Evolutionary conservation across 2,329 filamentous ascomycete species (phyloP).

Genomic region (Bisporella sp.): DNA sequence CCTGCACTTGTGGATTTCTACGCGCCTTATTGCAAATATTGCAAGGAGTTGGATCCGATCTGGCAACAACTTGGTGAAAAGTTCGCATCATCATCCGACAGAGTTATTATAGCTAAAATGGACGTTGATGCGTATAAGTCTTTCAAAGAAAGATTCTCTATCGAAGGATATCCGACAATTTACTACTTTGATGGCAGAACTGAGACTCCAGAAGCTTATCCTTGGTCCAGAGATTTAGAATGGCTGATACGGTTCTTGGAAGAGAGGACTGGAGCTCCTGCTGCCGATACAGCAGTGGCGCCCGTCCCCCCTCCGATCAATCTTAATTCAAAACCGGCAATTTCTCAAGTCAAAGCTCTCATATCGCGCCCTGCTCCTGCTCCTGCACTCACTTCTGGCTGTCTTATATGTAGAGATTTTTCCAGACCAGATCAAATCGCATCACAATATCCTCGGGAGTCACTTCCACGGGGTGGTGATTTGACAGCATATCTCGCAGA

Average conservation of each 20-base stretch:
- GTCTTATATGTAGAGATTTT: slow-evolving; percentile 83
- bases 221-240: slow-evolving; percentile 8
- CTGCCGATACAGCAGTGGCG: slow-evolving; percentile 12
- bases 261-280: slow-evolving; percentile 18
- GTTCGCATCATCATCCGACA: slow-evolving; percentile 63
- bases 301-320: slow-evolving; percentile 23
- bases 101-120: slow-evolving; percentile 84
- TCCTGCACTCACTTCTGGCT: slow-evolving; percentile 35
- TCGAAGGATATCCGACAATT: slow-evolving; percentile 87
- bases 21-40: slow-evolving; percentile 95
- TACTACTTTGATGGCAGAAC: slow-evolving; percentile 64
- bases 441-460: slow-evolving; percentile 64
- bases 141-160: slow-evolving; percentile 63
- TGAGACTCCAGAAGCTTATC: slow-evolving; percentile 16
- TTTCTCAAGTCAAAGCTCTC: slow-evolving; percentile 42
- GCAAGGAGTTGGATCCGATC: slow-evolving; percentile 82
- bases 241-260: slow-evolving; percentile 18
- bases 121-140: slow-evolving; percentile 81
- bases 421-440: slow-evolving; percentile 74
- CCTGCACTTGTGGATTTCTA: slow-evolving; percentile 96
- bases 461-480: slow-evolving; percentile 53
- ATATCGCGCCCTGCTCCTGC: slow-evolving; percentile 15
- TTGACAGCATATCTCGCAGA: slow-evolving; percentile 70
- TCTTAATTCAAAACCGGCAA: slow-evolving; percentile 23
- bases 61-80: slow-evolving; percentile 81